Evolutionary conservation across 805 yeast genomes (phyloP).

Genomic region (Candida hungchunana): DNA sequence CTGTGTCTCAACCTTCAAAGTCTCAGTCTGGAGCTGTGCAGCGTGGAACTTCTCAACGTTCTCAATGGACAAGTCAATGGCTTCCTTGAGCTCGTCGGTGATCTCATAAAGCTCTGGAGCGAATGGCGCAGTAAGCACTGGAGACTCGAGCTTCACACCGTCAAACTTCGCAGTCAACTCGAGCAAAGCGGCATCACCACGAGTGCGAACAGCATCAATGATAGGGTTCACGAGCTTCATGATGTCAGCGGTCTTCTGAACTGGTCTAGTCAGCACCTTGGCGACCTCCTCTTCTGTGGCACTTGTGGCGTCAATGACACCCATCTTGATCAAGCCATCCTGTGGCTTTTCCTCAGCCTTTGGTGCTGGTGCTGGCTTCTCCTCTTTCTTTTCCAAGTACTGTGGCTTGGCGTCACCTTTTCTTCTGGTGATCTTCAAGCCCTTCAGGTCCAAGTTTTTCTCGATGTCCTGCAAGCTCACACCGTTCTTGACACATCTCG

Average conservation of each 20-base stretch:
- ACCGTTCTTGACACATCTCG: conserved; percentile 72
- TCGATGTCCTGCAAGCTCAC: conserved; percentile 81
- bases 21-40: conserved; percentile 78
- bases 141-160: conserved; percentile 65
- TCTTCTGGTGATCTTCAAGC: conserved; percentile 84
- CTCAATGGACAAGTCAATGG: conserved; percentile 84
- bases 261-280: conserved; percentile 83
- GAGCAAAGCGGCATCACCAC: conserved; percentile 85
- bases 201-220: conserved; percentile 64
- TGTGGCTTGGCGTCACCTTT: conserved; percentile 93
- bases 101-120: conserved; percentile 70
- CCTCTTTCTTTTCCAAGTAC: conserved; percentile 41
- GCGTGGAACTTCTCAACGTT: conserved; percentile 90
- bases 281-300: conserved; percentile 44
- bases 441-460: conserved; percentile 75
- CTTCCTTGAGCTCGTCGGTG: conserved; percentile 68
- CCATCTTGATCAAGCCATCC: conserved; percentile 23
- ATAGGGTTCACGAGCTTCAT: conserved; percentile 92
- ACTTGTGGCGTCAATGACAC: conserved; percentile 44
- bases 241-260: conserved; percentile 87
- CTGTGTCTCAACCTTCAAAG: conserved; percentile 81
- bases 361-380: conserved; percentile 21
- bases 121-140: conserved; percentile 86
- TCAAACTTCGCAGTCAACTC: conserved; percentile 91
- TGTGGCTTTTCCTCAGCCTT: conserved; percentile 25